Conservation (phyloP, 192 early-diverging fungal genomes). For the Backusella morwellensis region DNA sequence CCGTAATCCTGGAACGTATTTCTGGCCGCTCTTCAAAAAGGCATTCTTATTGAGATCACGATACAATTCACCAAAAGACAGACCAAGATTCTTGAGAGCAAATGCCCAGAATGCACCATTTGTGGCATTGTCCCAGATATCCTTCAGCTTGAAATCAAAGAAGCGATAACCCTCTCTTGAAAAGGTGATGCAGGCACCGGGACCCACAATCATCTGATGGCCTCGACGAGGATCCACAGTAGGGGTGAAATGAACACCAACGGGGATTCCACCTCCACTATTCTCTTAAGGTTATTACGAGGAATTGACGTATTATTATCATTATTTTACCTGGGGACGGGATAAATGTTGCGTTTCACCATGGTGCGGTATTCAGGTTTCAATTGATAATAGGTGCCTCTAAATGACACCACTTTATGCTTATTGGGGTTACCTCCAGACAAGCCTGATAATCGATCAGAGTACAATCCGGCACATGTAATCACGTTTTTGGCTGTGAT, state of each 20-base stretch:
- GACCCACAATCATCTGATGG: conserved; percentile 33
- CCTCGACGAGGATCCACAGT: conserved; percentile 33
- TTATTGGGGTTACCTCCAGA: conserved; percentile 19
- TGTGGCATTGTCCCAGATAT: conserved; percentile 16
- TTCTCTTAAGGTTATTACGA: too few relatives aligned
- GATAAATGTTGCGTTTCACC: conserved; percentile 34
- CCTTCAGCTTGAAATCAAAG: conserved; percentile 20
- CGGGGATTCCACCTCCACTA: conserved; percentile 30
- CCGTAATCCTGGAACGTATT: conserved; percentile 19
- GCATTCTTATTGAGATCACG: conserved; percentile 27
- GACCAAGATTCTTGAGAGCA: conserved; percentile 23
- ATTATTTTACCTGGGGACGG: conserved; percentile 22
- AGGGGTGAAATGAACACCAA: conserved; percentile 34
- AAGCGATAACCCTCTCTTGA: conserved; percentile 33
- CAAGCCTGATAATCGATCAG: conserved; percentile 28
- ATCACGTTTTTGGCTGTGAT: conserved; percentile 30
- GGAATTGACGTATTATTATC: too few relatives aligned
- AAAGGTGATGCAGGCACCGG: conserved; percentile 35
- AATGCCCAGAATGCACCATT: conserved; percentile 31
- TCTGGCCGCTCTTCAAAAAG: conserved; percentile 30
- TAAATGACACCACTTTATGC: conserved; percentile 28
- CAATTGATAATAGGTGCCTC: conserved; percentile 36
- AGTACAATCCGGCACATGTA: conserved; percentile 33
- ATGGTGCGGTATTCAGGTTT: conserved; percentile 31
- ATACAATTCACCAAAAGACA: conserved; percentile 32